Evolutionary conservation across 352 stramenopile species (phyloP), one percentile per base, ranked within the genome.

Genomic region (Blastocystis sp.): DNA sequence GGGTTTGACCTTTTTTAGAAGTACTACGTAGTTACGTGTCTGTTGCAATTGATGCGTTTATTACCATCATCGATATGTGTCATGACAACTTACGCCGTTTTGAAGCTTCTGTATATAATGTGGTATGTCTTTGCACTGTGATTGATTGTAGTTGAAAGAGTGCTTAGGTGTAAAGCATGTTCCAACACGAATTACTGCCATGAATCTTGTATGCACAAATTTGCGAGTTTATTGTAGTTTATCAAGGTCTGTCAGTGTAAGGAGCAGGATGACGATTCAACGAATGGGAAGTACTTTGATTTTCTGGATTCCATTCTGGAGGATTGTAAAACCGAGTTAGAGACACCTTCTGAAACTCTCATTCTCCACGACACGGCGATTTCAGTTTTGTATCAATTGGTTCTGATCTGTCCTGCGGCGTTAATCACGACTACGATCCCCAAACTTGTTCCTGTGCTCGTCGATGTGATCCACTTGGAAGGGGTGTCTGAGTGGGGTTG

Each of bases 261-360:
- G 39, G 70, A 81, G 6, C 70, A 63, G 45, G 45, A 65, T 20
- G 70, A 81, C 26, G 70, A 81, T 64, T 81, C 70, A 8, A 54
- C 37, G 16, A 81, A 81, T 81, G 54, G 70, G 11, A 81, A 65
- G 45, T 81, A 81, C n/a, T 81, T 81, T 63, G 70, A 81, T 20
- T 34, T 81, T 24, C 70, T 81, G 24, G 20, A 20, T 26, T 81
- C 45, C 20, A 81, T 81, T 63, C 70, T 81, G 2, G n/a, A 34
- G 11, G 70, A 81, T 43, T 62, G 11, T 26, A 20, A 39, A 24
- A 41, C 11, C 11, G 18, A 43, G 41, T 41, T 81, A 13, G 11
- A 9, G 11, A 63, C 70, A 65, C 34, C 41, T 20, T 26, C 39
- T 2, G 47, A 63, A 39, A 81, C 70, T 9, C 45, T 81, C 11